Base-by-base conservation (phyloP, 371 early-diverging fungal genomes). In the Mortierella sp. region DNA sequence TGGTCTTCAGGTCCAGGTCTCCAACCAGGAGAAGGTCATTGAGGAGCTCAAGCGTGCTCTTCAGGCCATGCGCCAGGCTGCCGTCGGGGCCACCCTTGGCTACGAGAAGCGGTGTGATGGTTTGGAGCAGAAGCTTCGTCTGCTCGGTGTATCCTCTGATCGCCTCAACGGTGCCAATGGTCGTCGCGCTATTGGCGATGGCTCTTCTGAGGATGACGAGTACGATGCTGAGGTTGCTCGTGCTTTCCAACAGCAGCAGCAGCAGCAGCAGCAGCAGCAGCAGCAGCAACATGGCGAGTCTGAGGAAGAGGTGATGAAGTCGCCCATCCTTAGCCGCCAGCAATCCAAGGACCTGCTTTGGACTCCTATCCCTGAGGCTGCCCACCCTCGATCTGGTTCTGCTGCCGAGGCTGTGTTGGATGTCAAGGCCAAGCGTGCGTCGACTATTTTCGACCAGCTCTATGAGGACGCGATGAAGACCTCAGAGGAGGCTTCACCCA, bases 61-160 rank as follows among this genome's bases (percentile, higher is more conserved):
- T 76, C 90, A 95, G 54, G 93, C 95, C 16, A 95, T 97, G 95
- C 95, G 97, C 48, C 92, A 93, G 69, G 94, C 95, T 0, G 96
- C 96, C 14, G 90, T 95, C 14, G 90, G 94, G 19, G 93, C 95
- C 0, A 95, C 96, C 0, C 88, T 95, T 8, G 93, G 95, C 37
- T 96, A 95, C 79, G 96, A 96, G 80, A 95, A 94, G 50, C 93
- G 94, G 59, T 90, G 95, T 24, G 92, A 94, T 70, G 90, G 92
- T 24, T 81, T 94, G 11, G 94, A 94, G 81, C 90, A 89, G 46
- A 82, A 81, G 74, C 85, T 90, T n/a, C 86, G 86, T 28, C 79
- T 79, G 34, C 79, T 86, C 16, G 81, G 81, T 26, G 75, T 74
- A 1, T 76, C 80, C 21, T 71, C 83, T 28, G 80, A 71, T 31